phyloP scores from a whole-genome alignment of 2,329 filamentous ascomycete species.

The Magnaporthiopsis poae region DNA sequence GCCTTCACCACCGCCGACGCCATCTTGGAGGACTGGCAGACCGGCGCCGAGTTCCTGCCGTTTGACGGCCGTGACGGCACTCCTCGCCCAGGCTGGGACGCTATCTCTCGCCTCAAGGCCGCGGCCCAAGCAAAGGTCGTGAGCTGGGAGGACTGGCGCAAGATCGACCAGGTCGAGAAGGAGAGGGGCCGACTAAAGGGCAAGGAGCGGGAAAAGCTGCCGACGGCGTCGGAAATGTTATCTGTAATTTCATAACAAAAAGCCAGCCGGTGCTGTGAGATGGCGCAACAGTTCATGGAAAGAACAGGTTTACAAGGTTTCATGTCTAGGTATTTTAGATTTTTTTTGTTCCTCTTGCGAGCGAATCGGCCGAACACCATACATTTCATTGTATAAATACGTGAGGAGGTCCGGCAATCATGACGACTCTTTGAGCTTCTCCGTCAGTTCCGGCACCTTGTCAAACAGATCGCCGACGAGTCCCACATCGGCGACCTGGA shows the following conservation, averaged over 20 bases:
- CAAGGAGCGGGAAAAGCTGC: conserved; percentile 69
- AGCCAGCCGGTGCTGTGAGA: neutral
- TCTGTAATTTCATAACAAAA: conserved; percentile 26
- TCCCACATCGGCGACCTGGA: conserved; percentile 94
- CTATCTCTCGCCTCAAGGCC: conserved; percentile 51
- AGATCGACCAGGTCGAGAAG: conserved; percentile 71
- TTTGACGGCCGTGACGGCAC: conserved; percentile 11
- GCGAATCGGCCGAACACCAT: neutral
- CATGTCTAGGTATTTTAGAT: conserved; percentile 9
- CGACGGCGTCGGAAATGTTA: conserved; percentile 47
- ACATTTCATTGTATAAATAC: conserved; percentile 14
- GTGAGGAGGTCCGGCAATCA: conserved; percentile 6
- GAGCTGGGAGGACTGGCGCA: conserved; percentile 74
- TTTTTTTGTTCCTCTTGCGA: neutral
- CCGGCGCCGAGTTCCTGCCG: conserved; percentile 30
- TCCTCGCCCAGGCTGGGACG: conserved; percentile 60
- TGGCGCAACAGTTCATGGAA: neutral
- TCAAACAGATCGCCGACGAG: conserved; percentile 93
- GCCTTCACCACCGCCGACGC: conserved; percentile 82
- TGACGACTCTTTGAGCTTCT: conserved; percentile 65
- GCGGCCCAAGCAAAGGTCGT: conserved; percentile 50
- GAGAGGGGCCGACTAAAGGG: conserved; percentile 54
- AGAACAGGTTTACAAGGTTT: neutral
- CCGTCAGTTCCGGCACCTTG: conserved; percentile 87
- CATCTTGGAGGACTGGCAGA: conserved; percentile 66